A percentile compares a stretch with the other conserved stretches of the same genome.
phyloP scores from a whole-genome alignment of 495 filamentous ascomycete species.

The Oidiodendron maius region DNA sequence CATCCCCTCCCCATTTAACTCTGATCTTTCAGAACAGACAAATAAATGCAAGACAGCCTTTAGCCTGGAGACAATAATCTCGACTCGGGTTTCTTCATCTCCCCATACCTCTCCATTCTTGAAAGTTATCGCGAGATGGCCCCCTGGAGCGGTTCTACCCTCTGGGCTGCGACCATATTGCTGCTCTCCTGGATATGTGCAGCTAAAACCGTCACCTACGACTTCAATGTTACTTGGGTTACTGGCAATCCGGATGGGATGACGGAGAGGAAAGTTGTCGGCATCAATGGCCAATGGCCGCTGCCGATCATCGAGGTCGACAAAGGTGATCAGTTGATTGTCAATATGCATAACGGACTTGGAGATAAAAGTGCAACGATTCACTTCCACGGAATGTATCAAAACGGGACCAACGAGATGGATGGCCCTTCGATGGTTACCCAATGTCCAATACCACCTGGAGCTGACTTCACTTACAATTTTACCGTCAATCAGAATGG shows the following conservation, averaged over 20 bases:
- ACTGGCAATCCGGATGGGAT: conserved; percentile 64
- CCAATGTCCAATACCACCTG: conserved; percentile 43
- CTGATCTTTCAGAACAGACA: too few relatives aligned
- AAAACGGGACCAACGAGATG: conserved; percentile 55
- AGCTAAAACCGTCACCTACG: conserved; percentile 39
- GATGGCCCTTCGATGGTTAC: conserved; percentile 57
- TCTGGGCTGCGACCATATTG: not conserved
- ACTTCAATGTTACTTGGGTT: conserved; percentile 71
- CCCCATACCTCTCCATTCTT: too few relatives aligned
- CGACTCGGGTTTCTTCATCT: too few relatives aligned
- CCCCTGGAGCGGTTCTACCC: not conserved
- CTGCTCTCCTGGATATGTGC: not conserved
- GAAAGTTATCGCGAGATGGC: too few relatives aligned
- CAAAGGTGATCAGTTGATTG: conserved; percentile 40
- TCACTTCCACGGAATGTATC: conserved; percentile 64
- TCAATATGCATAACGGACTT: conserved; percentile 43
- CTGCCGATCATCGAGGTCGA: conserved; percentile 48
- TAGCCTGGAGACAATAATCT: too few relatives aligned
- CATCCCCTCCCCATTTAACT: too few relatives aligned
- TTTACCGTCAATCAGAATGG: conserved; percentile 51
- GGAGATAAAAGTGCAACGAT: conserved; percentile 44
- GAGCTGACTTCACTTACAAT: conserved; percentile 61
- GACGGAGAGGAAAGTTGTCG: conserved; percentile 40
- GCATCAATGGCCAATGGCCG: conserved; percentile 50
- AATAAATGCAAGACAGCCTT: too few relatives aligned